phyloP scores from a whole-genome alignment of 371 early-diverging fungal species.

The Synchytrium microbalum region DNA sequence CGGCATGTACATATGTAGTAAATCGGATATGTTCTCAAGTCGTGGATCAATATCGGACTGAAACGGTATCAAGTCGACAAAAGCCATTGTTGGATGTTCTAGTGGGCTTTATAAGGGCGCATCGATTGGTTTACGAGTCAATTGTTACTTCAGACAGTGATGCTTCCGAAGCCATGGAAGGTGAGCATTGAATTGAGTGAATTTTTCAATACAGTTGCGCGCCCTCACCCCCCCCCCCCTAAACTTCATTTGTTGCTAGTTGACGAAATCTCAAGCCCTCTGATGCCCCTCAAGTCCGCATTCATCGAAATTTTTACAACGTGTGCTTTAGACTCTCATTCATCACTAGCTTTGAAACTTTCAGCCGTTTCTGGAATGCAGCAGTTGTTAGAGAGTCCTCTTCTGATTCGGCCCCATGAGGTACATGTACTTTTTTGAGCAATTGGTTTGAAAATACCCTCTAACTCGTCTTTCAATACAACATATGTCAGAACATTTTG shows the following conservation, averaged over 20 bases:
- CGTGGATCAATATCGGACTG: constrained; percentile 45
- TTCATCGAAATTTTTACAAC: constrained; percentile 57
- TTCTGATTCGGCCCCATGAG: background rate
- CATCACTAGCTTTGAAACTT: background rate
- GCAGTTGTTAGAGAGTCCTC: background rate
- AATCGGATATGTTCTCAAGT: constrained; percentile 46
- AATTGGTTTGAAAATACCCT: no score
- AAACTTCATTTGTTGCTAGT: constrained; percentile 26
- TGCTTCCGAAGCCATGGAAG: background rate
- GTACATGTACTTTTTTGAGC: no score
- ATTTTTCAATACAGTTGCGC: no score
- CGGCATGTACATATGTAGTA: constrained; percentile 53
- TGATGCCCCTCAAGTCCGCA: constrained; percentile 56
- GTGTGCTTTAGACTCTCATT: constrained; percentile 18
- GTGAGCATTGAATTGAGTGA: background rate
- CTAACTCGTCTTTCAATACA: background rate
- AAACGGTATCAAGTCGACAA: constrained; percentile 47
- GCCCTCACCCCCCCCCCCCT: constrained; percentile 6
- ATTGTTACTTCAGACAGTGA: constrained; percentile 7
- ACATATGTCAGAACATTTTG: background rate
- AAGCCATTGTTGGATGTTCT: constrained; percentile 61
- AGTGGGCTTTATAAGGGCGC: constrained; percentile 56
- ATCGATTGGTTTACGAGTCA: constrained; percentile 50
- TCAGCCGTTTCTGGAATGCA: background rate
- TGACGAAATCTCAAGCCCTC: constrained; percentile 44